Evolutionary conservation across 345 rosid genomes (phyloP).

Genomic region (Cardiospermum halicacabum): DNA sequence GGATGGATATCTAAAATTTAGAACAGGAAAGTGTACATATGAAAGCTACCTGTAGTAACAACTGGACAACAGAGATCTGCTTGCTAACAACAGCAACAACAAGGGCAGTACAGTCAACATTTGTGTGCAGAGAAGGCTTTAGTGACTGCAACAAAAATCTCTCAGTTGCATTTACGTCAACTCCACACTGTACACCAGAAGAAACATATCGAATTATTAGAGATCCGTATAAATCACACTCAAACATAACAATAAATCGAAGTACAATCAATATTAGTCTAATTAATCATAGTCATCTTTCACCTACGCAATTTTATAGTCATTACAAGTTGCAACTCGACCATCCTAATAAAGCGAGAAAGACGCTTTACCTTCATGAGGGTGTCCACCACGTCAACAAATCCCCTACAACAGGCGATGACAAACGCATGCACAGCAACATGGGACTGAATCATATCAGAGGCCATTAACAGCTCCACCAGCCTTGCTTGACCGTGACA

Average conservation of each 20-base stretch:
- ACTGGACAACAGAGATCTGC: conserved; percentile 62
- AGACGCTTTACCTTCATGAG: conserved; percentile 54
- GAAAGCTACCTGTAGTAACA: conserved; percentile 65
- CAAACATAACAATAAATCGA: background rate
- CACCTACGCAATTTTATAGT: background rate
- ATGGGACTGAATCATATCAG: conserved; percentile 85
- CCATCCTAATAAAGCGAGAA: background rate
- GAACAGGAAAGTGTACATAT: background rate
- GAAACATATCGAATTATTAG: background rate
- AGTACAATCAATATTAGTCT: background rate
- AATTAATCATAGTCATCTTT: background rate
- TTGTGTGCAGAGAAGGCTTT: conserved; percentile 84
- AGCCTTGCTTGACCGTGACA: conserved; percentile 64
- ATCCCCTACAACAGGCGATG: conserved; percentile 87
- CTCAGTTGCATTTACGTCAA: conserved; percentile 55
- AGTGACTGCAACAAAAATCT: conserved; percentile 76
- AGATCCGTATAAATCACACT: background rate
- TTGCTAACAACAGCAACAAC: conserved; percentile 80
- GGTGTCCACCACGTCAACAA: conserved; percentile 59
- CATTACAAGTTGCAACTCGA: background rate
- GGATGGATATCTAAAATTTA: background rate
- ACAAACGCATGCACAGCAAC: conserved; percentile 84
- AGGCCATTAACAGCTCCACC: conserved; percentile 73
- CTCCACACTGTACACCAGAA: conserved; percentile 63
- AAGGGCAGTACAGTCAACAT: conserved; percentile 82